phyloP scores from a whole-genome alignment of 108 stramenopile species.

The Chaetoceros tenuissimus region DNA sequence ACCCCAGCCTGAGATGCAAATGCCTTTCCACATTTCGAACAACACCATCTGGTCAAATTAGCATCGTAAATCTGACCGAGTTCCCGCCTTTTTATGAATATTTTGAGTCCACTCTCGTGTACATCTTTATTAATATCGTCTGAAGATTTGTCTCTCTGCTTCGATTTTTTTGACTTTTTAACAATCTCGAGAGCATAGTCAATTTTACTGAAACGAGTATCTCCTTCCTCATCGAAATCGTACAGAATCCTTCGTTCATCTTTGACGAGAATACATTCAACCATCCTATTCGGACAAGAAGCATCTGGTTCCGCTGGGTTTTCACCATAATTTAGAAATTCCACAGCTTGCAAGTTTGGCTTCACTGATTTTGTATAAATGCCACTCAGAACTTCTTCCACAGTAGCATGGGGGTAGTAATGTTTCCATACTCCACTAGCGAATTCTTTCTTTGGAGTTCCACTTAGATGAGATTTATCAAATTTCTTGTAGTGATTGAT shows the following conservation, averaged over 20 bases:
- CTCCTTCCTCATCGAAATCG: neutral
- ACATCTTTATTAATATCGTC: neutral
- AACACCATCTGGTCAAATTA: constrained; percentile 13
- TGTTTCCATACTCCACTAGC: neutral
- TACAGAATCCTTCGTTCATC: constrained; percentile 21
- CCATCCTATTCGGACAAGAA: constrained; percentile 52
- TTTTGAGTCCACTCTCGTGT: neutral
- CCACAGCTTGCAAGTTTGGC: neutral
- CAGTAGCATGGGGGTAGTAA: neutral
- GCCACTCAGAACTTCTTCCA: neutral
- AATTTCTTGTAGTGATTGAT: constrained; percentile 5
- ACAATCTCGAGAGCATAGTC: neutral
- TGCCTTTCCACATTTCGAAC: constrained; percentile 35
- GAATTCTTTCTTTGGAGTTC: neutral
- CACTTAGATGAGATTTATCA: neutral
- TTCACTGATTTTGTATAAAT: neutral
- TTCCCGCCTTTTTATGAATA: neutral
- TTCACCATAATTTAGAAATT: neutral
- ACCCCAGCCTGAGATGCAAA: constrained; percentile 17
- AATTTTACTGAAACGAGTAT: neutral
- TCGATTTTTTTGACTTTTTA: neutral
- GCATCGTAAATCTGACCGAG: constrained; percentile 34
- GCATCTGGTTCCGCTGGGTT: constrained; percentile 25
- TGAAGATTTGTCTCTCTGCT: neutral
- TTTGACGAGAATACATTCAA: constrained; percentile 46